Percentiles rank a stretch among this genome's conserved stretches.
These are phyloP conservation scores for Aspergillus sp. DNA, from an alignment of 2,329 filamentous ascomycete species.

Conservation along the genomic window DNA sequence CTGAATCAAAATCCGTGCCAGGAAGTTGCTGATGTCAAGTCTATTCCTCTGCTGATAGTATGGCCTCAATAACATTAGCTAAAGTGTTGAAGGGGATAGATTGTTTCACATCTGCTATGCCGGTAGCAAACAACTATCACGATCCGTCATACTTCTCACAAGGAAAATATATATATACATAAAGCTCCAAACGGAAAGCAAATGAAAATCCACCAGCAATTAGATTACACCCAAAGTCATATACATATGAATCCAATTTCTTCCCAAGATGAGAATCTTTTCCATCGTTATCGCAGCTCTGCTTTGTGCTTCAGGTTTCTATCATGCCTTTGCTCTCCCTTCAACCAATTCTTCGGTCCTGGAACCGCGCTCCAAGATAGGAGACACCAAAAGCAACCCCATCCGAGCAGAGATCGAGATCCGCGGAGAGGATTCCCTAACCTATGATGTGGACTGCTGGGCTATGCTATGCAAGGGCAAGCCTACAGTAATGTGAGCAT, in stretches of 20 bases:
- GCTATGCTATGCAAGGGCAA: background rate
- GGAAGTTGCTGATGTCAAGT: background rate
- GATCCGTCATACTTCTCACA: background rate
- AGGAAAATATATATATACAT: background rate
- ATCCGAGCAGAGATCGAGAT: background rate
- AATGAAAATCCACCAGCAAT: background rate
- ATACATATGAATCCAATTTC: background rate
- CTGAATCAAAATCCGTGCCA: background rate
- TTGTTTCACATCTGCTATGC: background rate
- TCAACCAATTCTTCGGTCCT: background rate
- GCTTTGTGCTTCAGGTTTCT: background rate
- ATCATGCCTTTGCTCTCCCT: background rate
- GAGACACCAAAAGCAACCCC: background rate
- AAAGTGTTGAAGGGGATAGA: background rate
- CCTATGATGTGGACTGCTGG: background rate
- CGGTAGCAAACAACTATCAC: background rate
- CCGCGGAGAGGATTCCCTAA: background rate
- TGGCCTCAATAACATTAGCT: background rate
- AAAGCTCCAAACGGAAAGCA: too few species aligned
- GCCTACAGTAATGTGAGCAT: background rate
- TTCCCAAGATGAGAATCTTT: background rate
- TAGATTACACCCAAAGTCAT: background rate
- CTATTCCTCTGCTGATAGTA: background rate
- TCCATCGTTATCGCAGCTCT: background rate
- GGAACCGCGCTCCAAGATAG: background rate